Evolutionary conservation across 257 asterid genomes (phyloP), one percentile per base, ranked within the genome.

Genomic region (Voacanga thouarsii): DNA sequence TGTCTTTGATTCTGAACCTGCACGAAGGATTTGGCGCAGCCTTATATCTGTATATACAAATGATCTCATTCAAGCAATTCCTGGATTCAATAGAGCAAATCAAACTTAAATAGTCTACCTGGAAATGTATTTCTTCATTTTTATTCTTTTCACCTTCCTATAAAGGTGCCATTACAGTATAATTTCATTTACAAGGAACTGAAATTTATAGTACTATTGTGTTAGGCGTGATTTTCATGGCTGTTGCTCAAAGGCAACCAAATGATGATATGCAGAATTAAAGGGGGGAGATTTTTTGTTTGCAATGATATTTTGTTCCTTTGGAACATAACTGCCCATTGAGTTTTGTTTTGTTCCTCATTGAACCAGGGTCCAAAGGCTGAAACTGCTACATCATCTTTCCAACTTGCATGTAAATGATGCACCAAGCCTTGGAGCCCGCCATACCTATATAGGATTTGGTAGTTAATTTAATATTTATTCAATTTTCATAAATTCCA

Each of bases 121-220:
- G 49, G 39, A 12, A 51, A 39, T 61, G 19, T 2, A 21, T 41
- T 12, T 74, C 37, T 5, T 41, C 39, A 28, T 12, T 41, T 50
- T 53, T 24, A 65, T 64, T 74, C 79, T 64, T 67, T 80, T 1
- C 30, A 80, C 71, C 63, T 80, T 26, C 60, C 44, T 60, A 24
- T 53, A 61, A 78, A 79, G 78, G 70, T 63, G 24, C 43, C 55
- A 23, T 57, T 56, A 16, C 21, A 16, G 12, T 71, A 24, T 49
- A n/a, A 47, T 44, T 44, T 44, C 47, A 44, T 44, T 2, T 44
- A 44, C 47, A 44, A 5, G 47, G 51, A 49, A 19, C 30, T 3
- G 6, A 75, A n/a, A 37, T 39, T 30, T 50, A 64, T 76, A 37
- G 37, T 33, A 33, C 2, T 33, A 33, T 11, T 5, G 21, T 43